A percentile compares a stretch with the other conserved stretches of the same genome.
Conservation (phyloP, 2,329 filamentous ascomycete genomes). For the Ophiostoma sp. region DNA sequence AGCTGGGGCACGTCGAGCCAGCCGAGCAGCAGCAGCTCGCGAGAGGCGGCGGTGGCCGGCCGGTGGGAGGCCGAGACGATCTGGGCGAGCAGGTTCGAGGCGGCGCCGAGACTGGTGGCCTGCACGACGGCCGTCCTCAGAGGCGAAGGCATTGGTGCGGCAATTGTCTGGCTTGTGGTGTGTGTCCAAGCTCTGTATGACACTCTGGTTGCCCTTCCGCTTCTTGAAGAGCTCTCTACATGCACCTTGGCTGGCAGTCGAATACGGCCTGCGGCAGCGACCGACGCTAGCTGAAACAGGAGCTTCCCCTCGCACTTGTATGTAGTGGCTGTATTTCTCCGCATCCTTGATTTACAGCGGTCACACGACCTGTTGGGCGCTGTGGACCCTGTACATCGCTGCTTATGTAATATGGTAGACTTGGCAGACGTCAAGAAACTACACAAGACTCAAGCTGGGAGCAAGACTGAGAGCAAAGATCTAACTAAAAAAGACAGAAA, state of each 20-base stretch:
- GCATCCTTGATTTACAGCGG: conserved; percentile 4
- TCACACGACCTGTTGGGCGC: neutral
- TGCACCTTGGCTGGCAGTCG: too few species aligned
- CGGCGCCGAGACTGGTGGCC: conserved; percentile 46
- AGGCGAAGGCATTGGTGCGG: conserved; percentile 41
- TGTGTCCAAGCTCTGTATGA: neutral
- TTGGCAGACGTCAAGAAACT: neutral
- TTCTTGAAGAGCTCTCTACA: neutral
- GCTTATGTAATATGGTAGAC: neutral
- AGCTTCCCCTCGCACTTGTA: neutral
- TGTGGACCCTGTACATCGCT: neutral
- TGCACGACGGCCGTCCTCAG: conserved; percentile 51
- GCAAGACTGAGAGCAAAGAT: too few species aligned
- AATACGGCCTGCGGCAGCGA: neutral
- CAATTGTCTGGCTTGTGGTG: neutral
- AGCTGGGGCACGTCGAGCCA: conserved; percentile 46
- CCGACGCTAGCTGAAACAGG: conserved; percentile 12
- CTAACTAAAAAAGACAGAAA: too few species aligned
- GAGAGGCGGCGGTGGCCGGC: neutral
- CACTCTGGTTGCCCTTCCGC: neutral
- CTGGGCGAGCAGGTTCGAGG: conserved; percentile 53
- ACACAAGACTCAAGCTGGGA: too few species aligned
- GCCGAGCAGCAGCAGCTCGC: conserved; percentile 27
- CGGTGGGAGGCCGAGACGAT: conserved; percentile 46
- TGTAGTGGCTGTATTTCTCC: neutral